phyloP scores from a whole-genome alignment of 2,329 filamentous ascomycete genomes.

The Myrmaecium sp. region DNA sequence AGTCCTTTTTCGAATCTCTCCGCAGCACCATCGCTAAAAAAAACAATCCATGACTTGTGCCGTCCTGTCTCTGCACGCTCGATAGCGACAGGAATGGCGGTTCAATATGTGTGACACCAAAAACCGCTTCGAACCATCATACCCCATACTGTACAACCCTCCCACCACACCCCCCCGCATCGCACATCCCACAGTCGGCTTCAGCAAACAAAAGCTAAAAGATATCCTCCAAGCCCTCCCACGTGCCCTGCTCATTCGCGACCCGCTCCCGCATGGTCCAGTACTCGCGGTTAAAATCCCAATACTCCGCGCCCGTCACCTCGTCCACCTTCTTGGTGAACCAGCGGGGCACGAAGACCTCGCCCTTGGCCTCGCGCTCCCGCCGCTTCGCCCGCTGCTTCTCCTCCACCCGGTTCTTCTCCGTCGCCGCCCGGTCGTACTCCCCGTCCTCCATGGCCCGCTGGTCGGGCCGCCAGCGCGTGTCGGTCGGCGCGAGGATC shows the following conservation, averaged over 20 bases:
- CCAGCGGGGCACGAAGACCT: constrained; percentile 74
- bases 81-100: too few relatives aligned
- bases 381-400: constrained; percentile 66
- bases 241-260: constrained; percentile 41
- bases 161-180: too few relatives aligned
- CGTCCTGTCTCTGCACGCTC: too few relatives aligned
- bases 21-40: too few relatives aligned
- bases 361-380: constrained; percentile 56
- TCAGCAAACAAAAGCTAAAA: too few relatives aligned
- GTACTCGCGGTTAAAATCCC: constrained; percentile 78
- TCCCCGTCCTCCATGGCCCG: constrained; percentile 97
- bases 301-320: constrained; percentile 74
- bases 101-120: too few relatives aligned
- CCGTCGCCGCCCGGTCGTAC: constrained; percentile 80
- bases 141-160: too few relatives aligned
- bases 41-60: too few relatives aligned
- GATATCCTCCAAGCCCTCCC: constrained; percentile 64
- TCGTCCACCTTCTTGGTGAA: constrained; percentile 59
- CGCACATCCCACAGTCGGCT: too few relatives aligned
- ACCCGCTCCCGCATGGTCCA: constrained; percentile 60
- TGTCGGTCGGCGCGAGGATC: constrained; percentile 80
- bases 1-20: too few relatives aligned
- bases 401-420: constrained; percentile 91
- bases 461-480: constrained; percentile 82
- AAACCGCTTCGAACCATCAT: too few relatives aligned